Conservation (phyloP, 768 basidiomycete species). For the Neoboletus subvelutipes region DNA sequence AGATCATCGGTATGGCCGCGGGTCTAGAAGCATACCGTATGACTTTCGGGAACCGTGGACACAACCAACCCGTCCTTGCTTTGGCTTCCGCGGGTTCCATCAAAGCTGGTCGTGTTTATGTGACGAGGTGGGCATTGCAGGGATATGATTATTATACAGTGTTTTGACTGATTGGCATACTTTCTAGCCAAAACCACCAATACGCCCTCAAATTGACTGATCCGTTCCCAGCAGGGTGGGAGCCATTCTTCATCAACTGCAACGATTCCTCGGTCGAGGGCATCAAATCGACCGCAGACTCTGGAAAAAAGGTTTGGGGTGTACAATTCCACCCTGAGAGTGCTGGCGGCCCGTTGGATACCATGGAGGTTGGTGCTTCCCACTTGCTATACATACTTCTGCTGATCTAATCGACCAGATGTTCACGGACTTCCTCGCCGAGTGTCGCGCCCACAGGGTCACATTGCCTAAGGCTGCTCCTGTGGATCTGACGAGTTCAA, state of each 20-base stretch:
- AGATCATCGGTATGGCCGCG: constrained; percentile 96
- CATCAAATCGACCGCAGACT: constrained; percentile 89
- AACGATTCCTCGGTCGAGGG: constrained; percentile 99
- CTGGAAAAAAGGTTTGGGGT: constrained; percentile 93
- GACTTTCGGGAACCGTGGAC: constrained; percentile 99
- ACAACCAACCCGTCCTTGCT: constrained; percentile 98
- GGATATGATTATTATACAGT: not conserved
- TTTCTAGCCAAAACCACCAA: constrained; percentile 87
- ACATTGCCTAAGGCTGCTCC: constrained; percentile 25
- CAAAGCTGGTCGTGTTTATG: constrained; percentile 94
- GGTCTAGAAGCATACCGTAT: constrained; percentile 96
- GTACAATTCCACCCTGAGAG: constrained; percentile 99
- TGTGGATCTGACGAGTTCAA: constrained; percentile 9
- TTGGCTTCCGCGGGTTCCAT: constrained; percentile 92
- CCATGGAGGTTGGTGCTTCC: constrained; percentile 73
- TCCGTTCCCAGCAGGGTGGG: constrained; percentile 96
- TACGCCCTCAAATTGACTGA: constrained; percentile 94
- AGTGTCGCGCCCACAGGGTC: constrained; percentile 66
- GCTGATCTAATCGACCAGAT: constrained; percentile 49
- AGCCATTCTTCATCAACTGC: constrained; percentile 99
- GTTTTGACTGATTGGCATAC: constrained; percentile 4
- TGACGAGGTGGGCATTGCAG: constrained; percentile 65
- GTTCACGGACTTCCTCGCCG: constrained; percentile 89
- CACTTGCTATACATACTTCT: not conserved
- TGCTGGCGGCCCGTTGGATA: constrained; percentile 96